These are phyloP conservation scores for Cytospora chrysosperma DNA, from an alignment of 2,329 filamentous ascomycete species.

Conservation along the genomic window DNA sequence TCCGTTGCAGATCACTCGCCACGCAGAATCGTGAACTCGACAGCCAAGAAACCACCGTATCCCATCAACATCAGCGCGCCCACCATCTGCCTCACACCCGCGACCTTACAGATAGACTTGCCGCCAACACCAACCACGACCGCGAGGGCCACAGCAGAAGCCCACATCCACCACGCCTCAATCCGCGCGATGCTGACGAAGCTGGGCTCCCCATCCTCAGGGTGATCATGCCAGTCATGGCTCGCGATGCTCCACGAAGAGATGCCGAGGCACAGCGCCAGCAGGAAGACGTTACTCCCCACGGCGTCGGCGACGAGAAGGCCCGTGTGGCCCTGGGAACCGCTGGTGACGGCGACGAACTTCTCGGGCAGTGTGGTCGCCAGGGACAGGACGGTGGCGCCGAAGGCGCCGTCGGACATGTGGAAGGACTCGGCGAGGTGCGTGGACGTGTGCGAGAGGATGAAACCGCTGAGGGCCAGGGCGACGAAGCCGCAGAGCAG, in stretches of 20 bases:
- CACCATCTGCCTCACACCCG: conserved; percentile 20
- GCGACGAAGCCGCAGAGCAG: conserved; percentile 36
- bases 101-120: conserved; percentile 11
- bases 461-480: conserved; percentile 39
- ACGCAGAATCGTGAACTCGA: conserved; percentile 21
- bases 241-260: conserved; percentile 18
- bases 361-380: conserved; percentile 56
- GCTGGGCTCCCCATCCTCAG: conserved; percentile 8
- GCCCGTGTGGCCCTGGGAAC: conserved; percentile 44
- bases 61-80: conserved; percentile 21
- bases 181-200: conserved; percentile 19
- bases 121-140: conserved; percentile 17
- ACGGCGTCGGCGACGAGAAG: conserved; percentile 53
- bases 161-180: conserved; percentile 24
- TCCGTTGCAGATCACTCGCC: conserved; percentile 5
- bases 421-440: conserved; percentile 23
- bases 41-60: conserved; percentile 19
- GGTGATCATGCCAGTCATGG: conserved; percentile 24
- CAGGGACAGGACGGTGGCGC: conserved; percentile 22
- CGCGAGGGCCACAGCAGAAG: conserved; percentile 9
- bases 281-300: conserved; percentile 55
- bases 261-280: conserved; percentile 49
- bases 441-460: conserved; percentile 22
- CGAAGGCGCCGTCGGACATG: conserved; percentile 26
- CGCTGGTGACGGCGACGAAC: conserved; percentile 48